phyloP scores from a whole-genome alignment of 2,329 filamentous ascomycete species.

The Aspergillus neoniger region DNA sequence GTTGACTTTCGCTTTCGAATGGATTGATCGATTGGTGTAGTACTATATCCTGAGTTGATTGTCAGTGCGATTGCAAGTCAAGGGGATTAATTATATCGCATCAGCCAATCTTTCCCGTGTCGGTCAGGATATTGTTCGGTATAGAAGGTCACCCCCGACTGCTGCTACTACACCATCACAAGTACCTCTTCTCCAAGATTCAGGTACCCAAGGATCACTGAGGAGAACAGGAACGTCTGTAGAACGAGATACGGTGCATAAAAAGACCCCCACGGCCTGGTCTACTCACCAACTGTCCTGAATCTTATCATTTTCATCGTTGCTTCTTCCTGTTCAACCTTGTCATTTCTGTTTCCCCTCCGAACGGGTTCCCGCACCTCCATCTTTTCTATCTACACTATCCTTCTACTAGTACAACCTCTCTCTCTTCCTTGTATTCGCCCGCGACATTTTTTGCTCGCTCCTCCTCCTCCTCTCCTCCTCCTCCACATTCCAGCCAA shows the following conservation, averaged over 20 bases:
- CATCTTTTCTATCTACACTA: background rate
- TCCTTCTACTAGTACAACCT: background rate
- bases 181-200: background rate
- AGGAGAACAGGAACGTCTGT: background rate
- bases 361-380: background rate
- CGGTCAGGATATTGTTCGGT: background rate
- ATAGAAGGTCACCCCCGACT: background rate
- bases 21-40: background rate
- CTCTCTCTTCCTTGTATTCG: background rate
- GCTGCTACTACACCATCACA: background rate
- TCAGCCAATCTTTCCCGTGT: background rate
- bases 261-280: background rate
- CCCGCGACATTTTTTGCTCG: background rate
- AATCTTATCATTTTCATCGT: background rate
- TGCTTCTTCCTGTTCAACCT: background rate
- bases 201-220: background rate
- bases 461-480: background rate
- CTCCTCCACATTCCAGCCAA: background rate
- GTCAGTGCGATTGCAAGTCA: background rate
- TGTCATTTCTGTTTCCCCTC: background rate
- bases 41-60: background rate
- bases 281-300: background rate
- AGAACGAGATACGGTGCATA: background rate
- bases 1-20: too few species aligned
- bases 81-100: background rate